Evolutionary conservation across 1,284 basidiomycete species (phyloP).

Genomic region (Boletus calvinii): DNA sequence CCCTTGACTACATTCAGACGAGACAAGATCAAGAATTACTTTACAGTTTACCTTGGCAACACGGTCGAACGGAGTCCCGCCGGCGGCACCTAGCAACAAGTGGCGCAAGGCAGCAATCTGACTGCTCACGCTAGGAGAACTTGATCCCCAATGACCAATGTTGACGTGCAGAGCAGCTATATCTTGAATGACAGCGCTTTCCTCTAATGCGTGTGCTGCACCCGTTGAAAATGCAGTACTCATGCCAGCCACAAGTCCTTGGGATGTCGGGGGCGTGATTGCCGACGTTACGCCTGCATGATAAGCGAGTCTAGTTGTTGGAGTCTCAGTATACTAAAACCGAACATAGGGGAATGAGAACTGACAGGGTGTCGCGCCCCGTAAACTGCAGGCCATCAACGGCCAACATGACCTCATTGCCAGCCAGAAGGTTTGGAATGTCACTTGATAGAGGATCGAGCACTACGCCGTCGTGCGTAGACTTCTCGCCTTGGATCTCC

Average conservation of each 20-base stretch:
- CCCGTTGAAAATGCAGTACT: constrained; percentile 66
- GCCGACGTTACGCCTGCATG: constrained; percentile 62
- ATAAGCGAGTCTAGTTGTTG: constrained; percentile 54
- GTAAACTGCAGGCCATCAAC: constrained; percentile 74
- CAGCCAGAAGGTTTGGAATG: constrained; percentile 45
- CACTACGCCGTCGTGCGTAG: constrained; percentile 67
- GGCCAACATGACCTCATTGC: constrained; percentile 60
- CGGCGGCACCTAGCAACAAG: constrained; percentile 51
- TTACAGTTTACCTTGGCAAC: constrained; percentile 37
- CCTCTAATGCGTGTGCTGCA: constrained; percentile 59
- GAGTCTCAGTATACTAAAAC: constrained; percentile 11
- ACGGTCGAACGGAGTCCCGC: constrained; percentile 52
- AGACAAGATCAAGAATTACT: constrained; percentile 1
- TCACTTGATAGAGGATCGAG: constrained; percentile 47
- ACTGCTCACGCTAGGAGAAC: constrained; percentile 54
- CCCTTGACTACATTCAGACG: constrained; percentile 36
- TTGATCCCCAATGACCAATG: constrained; percentile 44
- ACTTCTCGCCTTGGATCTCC: constrained; percentile 60
- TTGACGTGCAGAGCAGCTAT: constrained; percentile 72
- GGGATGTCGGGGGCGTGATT: constrained; percentile 60
- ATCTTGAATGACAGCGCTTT: constrained; percentile 68
- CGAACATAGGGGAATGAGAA: constrained; percentile 6
- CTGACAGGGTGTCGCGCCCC: constrained; percentile 69
- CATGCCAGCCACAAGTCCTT: constrained; percentile 63
- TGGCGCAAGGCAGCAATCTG: constrained; percentile 65